A percentile compares a stretch with the other conserved stretches of the same genome.
Conservation (phyloP, 768 basidiomycete genomes). For the Candolleomyces aberdarensis region DNA sequence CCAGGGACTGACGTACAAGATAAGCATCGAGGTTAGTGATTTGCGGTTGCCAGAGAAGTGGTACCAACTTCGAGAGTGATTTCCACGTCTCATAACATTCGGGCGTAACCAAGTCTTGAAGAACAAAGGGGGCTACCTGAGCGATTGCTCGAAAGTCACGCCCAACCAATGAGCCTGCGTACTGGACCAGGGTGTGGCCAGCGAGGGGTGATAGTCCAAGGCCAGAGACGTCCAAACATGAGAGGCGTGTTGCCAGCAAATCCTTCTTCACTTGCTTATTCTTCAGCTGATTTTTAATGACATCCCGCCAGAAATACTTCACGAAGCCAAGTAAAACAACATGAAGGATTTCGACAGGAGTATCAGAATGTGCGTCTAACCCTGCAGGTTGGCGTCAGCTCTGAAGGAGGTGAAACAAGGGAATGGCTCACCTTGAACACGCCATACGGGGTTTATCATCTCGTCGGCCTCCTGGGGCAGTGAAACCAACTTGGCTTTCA, state of each 20-base stretch:
- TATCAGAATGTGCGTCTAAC: slow-evolving; percentile 39
- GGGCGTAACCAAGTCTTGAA: slow-evolving; percentile 31
- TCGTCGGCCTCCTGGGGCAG: slow-evolving; percentile 10
- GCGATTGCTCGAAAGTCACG: slow-evolving; percentile 29
- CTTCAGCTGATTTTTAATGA: slow-evolving; percentile 19
- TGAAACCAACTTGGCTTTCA: not conserved
- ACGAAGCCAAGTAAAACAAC: slow-evolving; percentile 42
- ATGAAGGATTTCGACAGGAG: slow-evolving; percentile 44
- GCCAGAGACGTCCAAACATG: slow-evolving; percentile 27
- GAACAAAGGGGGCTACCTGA: slow-evolving; percentile 35
- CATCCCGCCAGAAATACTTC: slow-evolving; percentile 48
- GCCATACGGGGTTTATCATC: slow-evolving; percentile 32
- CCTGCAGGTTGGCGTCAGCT: slow-evolving; percentile 19
- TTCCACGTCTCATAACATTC: slow-evolving; percentile 27
- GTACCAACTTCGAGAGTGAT: slow-evolving; percentile 27
- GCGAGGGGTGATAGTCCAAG: slow-evolving; percentile 27
- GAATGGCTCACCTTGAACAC: slow-evolving; percentile 16
- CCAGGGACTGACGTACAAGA: slow-evolving; percentile 7
- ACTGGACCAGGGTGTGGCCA: slow-evolving; percentile 32
- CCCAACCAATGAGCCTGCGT: slow-evolving; percentile 35
- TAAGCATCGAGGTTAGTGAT: slow-evolving; percentile 32
- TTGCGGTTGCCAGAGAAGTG: slow-evolving; percentile 37
- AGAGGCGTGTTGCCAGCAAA: slow-evolving; percentile 22
- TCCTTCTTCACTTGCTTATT: slow-evolving; percentile 21
- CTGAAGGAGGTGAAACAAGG: not conserved